Evolutionary conservation across 371 early-diverging fungal species (phyloP).

Genomic region (Nematocida minor): DNA sequence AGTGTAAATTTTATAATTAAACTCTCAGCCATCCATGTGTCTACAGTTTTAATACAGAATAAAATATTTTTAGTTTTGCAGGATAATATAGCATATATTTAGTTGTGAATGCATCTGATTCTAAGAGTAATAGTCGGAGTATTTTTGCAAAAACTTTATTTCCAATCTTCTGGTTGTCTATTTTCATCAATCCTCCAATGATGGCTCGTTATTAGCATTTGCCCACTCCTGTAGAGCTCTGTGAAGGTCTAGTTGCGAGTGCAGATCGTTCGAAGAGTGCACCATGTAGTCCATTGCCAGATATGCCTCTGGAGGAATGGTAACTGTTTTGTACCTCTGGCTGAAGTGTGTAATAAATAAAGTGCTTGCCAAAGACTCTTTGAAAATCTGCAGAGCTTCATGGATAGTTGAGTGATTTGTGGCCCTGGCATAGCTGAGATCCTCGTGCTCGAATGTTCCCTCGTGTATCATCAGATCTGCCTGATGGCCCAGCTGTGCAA

Average conservation of each 20-base stretch:
- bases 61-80: no score
- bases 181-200: no score
- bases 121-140: no score
- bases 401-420: constrained; percentile 79
- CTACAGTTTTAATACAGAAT: no score
- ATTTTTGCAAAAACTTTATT: no score
- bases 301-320: background rate
- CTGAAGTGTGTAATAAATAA: constrained; percentile 90
- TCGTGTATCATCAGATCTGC: constrained; percentile 81
- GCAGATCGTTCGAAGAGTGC: background rate
- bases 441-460: constrained; percentile 79
- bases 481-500: constrained; percentile 70
- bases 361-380: constrained; percentile 72
- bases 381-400: constrained; percentile 74
- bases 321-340: constrained; percentile 73
- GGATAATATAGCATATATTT: no score
- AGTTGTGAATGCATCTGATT: no score
- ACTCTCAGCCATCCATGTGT: no score
- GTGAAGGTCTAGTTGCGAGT: background rate
- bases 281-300: constrained; percentile 26
- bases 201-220: no score
- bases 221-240: constrained; percentile 3
- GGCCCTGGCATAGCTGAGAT: constrained; percentile 71
- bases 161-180: no score
- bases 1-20: no score